Conservation (phyloP, 345 rosid species). For the Cardamine occulta region DNA sequence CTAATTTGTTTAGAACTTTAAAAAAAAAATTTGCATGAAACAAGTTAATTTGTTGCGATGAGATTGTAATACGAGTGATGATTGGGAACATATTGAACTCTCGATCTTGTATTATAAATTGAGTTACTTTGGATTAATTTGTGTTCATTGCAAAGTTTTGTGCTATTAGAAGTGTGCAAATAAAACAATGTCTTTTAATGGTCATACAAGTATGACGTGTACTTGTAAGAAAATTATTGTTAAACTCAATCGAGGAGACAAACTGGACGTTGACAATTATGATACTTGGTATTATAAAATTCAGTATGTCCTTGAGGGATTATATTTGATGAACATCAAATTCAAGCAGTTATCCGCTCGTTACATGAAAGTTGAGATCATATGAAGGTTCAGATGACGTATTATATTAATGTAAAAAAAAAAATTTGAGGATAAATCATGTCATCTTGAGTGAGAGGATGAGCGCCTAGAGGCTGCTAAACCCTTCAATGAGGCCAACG, state of each 20-base stretch:
- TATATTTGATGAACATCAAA: not conserved
- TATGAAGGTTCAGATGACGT: not conserved
- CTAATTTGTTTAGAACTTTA: not conserved
- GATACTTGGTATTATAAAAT: not conserved
- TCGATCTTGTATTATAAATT: no score
- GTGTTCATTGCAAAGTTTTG: no score
- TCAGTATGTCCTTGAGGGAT: not conserved
- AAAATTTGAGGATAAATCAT: not conserved
- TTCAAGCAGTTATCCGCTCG: not conserved
- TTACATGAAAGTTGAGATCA: not conserved
- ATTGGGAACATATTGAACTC: no score
- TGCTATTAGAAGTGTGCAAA: not conserved
- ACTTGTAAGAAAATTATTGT: slow-evolving; percentile 8
- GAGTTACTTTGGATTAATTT: no score
- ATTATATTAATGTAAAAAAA: not conserved
- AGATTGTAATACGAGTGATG: no score
- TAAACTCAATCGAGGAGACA: not conserved
- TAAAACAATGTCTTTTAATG: not conserved
- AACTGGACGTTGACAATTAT: slow-evolving; percentile 10
- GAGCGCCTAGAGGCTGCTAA: not conserved
- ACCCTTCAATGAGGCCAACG: not conserved
- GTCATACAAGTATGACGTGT: not conserved
- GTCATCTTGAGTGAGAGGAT: not conserved
- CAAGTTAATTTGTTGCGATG: not conserved
- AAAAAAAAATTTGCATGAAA: not conserved